Base-by-base conservation (phyloP, 225 moss, liverwort and hornwort genomes). In the Bryum argenteum region DNA sequence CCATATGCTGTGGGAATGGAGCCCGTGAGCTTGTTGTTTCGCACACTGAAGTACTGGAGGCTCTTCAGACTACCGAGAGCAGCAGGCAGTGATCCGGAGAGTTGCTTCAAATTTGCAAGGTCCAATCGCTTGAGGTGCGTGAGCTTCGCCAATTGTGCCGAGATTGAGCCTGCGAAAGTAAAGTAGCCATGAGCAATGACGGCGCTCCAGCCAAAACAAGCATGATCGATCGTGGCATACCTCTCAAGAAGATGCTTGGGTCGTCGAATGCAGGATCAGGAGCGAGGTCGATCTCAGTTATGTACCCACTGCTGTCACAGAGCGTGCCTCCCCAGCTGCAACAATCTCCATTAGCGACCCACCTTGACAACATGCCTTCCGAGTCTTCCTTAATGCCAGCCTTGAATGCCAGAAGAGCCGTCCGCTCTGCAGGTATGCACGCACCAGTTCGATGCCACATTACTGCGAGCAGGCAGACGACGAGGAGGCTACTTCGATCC, bases 251-350 rank as follows among this genome's bases (percentile, higher is more conserved):
- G 52, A 58, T 19, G 8, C 57, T 71, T 17, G 28, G 37, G 40
- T 79, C 78, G 54, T 82, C 75, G 54, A 63, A 72, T 13, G 71
- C 78, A 18, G 82, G 64, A 26, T 82, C 82, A 45, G 82, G 79
- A n/a, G 71, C 57, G 16, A 82, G 74, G 1, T 75, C 71, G 21
- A 82, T 0, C 18, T 28, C 24, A 22, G 67, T 68, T 38, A 79
- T 45, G 56, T 79, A 71, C 2, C 82, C 79, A 11, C 75, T 56
- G 2, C 12, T 17, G 79, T 83, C 67, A 59, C 79, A 83, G 55
- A 43, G 0, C 20, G 78, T 75, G 37, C 78, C 71, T 12, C 50
- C 56, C 82, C 82, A 79, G 26, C 38, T 8, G 72, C 82, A 79
- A 41, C 79, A 83, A 62, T 83, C 80, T 54, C 76, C 76, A 65